Evolutionary conservation across 2,329 filamentous ascomycete genomes (phyloP).

Genomic region (Pseudogymnoascus sp.): DNA sequence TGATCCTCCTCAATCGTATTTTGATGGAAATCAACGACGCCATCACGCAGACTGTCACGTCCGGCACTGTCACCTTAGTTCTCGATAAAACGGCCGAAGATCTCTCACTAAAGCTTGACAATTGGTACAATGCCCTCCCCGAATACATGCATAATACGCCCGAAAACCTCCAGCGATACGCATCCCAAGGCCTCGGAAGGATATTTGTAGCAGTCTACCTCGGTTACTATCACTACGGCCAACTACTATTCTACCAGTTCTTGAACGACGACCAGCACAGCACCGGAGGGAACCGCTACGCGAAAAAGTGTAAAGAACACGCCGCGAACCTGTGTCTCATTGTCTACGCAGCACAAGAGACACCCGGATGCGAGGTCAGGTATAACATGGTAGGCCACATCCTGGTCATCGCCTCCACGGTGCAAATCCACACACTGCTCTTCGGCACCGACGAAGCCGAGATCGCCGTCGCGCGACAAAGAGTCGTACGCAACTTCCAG

Average conservation of each 20-base stretch:
- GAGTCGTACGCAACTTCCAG: conserved; percentile 41
- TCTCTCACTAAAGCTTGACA: conserved; percentile 32
- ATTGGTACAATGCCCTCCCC: conserved; percentile 34
- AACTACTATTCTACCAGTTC: conserved; percentile 44
- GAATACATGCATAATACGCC: conserved; percentile 33
- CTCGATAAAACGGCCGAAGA: conserved; percentile 24
- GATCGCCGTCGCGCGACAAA: conserved; percentile 31
- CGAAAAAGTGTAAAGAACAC: conserved; percentile 36
- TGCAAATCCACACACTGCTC: conserved; percentile 42
- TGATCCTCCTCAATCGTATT: conserved; percentile 36
- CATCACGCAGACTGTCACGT: conserved; percentile 31
- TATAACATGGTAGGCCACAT: conserved; percentile 43
- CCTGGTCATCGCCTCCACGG: conserved; percentile 41
- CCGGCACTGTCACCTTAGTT: conserved; percentile 21
- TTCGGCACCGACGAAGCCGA: conserved; percentile 35
- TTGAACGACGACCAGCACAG: conserved; percentile 31
- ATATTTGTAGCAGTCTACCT: conserved; percentile 41
- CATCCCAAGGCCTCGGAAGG: conserved; percentile 36
- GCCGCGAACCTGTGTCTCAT: conserved; percentile 37
- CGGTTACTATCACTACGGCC: conserved; percentile 42
- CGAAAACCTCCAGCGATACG: conserved; percentile 35
- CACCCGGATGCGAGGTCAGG: conserved; percentile 35
- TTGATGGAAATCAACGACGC: conserved; percentile 37
- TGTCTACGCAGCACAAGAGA: conserved; percentile 35
- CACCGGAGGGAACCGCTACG: conserved; percentile 26